A percentile compares a stretch with the other conserved stretches of the same genome.
Conservation (phyloP, 2,329 filamentous ascomycete genomes). For the Colletotrichum graminicola region DNA sequence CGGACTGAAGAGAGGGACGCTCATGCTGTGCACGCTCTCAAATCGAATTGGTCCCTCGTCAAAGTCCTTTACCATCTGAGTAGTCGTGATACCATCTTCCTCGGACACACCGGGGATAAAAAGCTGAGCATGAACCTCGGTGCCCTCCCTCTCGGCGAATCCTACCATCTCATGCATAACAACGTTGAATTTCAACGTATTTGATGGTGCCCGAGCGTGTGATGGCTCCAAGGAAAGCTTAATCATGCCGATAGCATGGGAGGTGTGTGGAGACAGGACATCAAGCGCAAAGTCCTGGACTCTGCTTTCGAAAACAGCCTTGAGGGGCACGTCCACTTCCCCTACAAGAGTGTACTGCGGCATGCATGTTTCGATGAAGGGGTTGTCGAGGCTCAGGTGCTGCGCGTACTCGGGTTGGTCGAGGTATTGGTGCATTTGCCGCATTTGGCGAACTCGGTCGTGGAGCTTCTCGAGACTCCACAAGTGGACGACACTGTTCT, state of each 20-base stretch:
- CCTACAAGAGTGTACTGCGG: conserved; percentile 93
- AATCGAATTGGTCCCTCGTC: conserved; percentile 94
- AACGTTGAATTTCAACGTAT: conserved; percentile 96
- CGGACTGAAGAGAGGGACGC: conserved; percentile 83
- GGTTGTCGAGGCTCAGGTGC: conserved; percentile 92
- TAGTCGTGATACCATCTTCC: conserved; percentile 92
- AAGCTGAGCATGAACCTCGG: conserved; percentile 95
- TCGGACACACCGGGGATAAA: conserved; percentile 93
- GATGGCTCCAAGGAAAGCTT: conserved; percentile 93
- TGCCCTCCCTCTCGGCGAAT: conserved; percentile 95
- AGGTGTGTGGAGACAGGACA: conserved; percentile 91
- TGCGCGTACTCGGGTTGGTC: conserved; percentile 95
- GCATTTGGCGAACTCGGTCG: conserved; percentile 89
- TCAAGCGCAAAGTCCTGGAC: conserved; percentile 96
- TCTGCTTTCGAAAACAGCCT: conserved; percentile 92
- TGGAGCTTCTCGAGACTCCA: conserved; percentile 97
- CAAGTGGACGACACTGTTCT: conserved; percentile 84
- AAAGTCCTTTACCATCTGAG: conserved; percentile 93
- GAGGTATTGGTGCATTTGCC: conserved; percentile 96
- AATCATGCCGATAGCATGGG: conserved; percentile 89
- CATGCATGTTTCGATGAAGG: conserved; percentile 91
- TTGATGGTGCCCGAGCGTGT: conserved; percentile 89
- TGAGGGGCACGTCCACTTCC: conserved; percentile 91
- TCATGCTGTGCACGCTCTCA: conserved; percentile 99
- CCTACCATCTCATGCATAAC: conserved; percentile 97